phyloP scores from a whole-genome alignment of 768 basidiomycete species.

The Amanita molliuscula region DNA sequence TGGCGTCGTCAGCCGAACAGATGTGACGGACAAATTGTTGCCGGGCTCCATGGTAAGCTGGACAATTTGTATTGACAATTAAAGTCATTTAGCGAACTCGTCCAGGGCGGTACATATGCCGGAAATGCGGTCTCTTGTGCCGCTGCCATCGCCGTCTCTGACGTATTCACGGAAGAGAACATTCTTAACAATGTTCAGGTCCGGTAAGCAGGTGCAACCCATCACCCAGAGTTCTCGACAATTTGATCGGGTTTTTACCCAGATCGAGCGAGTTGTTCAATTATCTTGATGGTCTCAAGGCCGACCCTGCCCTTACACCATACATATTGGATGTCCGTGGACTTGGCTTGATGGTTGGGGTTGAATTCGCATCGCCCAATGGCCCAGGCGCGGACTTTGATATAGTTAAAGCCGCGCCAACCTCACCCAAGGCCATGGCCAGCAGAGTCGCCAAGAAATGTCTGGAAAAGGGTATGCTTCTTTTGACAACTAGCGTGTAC shows the following conservation, averaged over 20 bases:
- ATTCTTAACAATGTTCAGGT: conserved; percentile 70
- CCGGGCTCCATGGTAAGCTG: conserved; percentile 68
- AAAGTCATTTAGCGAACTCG: conserved; percentile 5
- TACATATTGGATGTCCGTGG: conserved; percentile 84
- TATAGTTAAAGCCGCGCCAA: conserved; percentile 20
- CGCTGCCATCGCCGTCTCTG: conserved; percentile 74
- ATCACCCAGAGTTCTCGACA: not conserved
- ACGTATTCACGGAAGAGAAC: conserved; percentile 72
- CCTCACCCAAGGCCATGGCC: conserved; percentile 42
- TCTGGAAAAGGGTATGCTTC: conserved; percentile 75
- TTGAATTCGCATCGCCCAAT: conserved; percentile 65
- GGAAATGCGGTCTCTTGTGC: conserved; percentile 92
- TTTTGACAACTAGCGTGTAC: conserved; percentile 84
- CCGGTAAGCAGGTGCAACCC: conserved; percentile 32
- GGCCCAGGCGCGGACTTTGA: conserved; percentile 37
- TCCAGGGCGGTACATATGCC: conserved; percentile 79
- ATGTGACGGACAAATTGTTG: conserved; percentile 67
- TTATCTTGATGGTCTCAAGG: conserved; percentile 44
- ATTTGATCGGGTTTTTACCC: not conserved
- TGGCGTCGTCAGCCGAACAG: conserved; percentile 71
- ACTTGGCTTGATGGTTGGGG: conserved; percentile 78
- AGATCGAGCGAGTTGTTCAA: conserved; percentile 68
- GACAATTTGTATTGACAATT: not conserved
- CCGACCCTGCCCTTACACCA: conserved; percentile 38
- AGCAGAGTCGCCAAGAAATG: conserved; percentile 67